Evolutionary conservation across 1,139 yeast genomes (phyloP), one percentile per base, ranked within the genome.

Genomic region (Suhomyces yuchorum): DNA sequence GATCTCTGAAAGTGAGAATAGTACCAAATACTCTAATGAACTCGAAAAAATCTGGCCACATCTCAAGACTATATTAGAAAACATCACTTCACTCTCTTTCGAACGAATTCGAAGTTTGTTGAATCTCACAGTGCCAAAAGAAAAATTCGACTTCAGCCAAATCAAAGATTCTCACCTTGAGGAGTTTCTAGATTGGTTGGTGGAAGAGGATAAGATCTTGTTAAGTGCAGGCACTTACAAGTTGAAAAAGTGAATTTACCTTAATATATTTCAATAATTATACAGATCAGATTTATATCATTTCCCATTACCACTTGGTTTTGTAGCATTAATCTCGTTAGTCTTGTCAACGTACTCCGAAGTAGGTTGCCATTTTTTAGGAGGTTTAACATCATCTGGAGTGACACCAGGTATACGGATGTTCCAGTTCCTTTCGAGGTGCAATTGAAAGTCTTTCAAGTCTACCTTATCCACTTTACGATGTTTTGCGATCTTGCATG

Each of bases 351-450:
- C 80, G 62, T 92, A 92, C 24, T 81, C 73, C 14, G 80, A 66
- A 39, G 87, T 83, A 3, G 97, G 92, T 43, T 79, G 84, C 81
- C 91, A 86, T 65, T 87, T 87, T 58, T 96, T 78, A 19, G 90
- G 84, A 53, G 90, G 82, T 57, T 96, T 80, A 40, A 91, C 85
- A 59, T 92, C 98, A 66, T 93, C 99, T 52, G 89, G 81, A 9
- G 95, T 80, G 65, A 84, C 89, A 2, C 99, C 99, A 0, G 99
- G 98, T 20, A 93, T 80, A 54, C 96, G 80, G 50, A 93, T 87
- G 62, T 92, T 92, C 98, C 98, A 93, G 64, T 92, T 93, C 57
- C 93, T 82, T 61, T 95, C 99, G 57, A 93, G 74, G 65, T 93
- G 97, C 49, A 93, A 70, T 67, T 93, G 99, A 50, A 95, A 80